A percentile compares a stretch with the other conserved stretches of the same genome.
Conservation (phyloP, 495 filamentous ascomycete genomes). For the Chaetomidium leptoderma region DNA sequence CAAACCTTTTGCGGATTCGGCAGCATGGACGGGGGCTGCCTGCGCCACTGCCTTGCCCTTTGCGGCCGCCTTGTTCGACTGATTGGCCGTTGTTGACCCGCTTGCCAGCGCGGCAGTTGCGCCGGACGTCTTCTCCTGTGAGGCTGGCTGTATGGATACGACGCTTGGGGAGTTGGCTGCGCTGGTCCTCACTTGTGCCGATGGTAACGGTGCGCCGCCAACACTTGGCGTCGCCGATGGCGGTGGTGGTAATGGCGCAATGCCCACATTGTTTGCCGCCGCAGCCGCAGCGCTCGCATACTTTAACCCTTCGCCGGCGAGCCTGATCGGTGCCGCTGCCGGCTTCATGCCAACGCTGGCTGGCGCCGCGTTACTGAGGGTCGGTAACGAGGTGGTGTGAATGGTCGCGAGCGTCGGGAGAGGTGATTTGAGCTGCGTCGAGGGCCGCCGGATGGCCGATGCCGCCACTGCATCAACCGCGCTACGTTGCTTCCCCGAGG, state of each 20-base stretch:
- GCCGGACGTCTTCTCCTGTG: conserved; percentile 36
- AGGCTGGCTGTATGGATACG: conserved; percentile 38
- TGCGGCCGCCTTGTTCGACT: conserved; percentile 26
- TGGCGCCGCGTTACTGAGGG: conserved; percentile 55
- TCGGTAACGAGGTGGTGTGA: conserved; percentile 58
- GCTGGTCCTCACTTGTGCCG: conserved; percentile 38
- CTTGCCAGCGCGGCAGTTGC: conserved; percentile 23
- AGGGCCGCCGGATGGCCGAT: conserved; percentile 66
- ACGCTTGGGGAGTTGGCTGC: conserved; percentile 43
- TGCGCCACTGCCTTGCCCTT: conserved; percentile 42
- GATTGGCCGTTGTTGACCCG: conserved; percentile 19
- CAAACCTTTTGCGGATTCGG: conserved; percentile 20
- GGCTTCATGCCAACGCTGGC: conserved; percentile 71
- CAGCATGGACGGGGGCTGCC: conserved; percentile 17
- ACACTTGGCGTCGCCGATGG: conserved; percentile 47
- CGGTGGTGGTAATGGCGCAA: conserved; percentile 84
- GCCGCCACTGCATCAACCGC: conserved; percentile 47
- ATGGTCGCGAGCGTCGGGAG: conserved; percentile 85
- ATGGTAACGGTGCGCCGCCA: conserved; percentile 47
- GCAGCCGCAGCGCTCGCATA: conserved; percentile 96
- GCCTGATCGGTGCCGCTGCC: conserved; percentile 76
- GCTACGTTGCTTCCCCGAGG: conserved; percentile 50
- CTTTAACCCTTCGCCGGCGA: conserved; percentile 85
- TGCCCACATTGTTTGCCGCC: conserved; percentile 92
- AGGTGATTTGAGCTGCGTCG: conserved; percentile 88